These are phyloP conservation scores for Mycena vitilis DNA, from an alignment of 768 basidiomycete species.

Conservation along the genomic window DNA sequence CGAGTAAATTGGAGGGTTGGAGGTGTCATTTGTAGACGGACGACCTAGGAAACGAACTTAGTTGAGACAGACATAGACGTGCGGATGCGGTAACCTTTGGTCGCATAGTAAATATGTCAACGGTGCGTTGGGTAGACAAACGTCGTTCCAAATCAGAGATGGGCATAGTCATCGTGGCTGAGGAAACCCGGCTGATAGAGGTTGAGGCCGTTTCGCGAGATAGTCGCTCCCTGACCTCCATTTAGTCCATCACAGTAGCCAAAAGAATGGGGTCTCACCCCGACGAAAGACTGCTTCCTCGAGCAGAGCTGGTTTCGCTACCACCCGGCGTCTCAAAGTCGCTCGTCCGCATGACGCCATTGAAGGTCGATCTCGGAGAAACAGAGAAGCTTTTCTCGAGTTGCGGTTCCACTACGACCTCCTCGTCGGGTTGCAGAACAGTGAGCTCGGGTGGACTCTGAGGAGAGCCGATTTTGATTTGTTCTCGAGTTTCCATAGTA, in stretches of 20 bases:
- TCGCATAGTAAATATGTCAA: slow-evolving; percentile 97
- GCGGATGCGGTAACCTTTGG: slow-evolving; percentile 71
- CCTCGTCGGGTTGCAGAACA: slow-evolving; percentile 58
- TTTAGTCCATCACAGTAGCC: slow-evolving; percentile 11
- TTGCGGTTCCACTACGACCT: slow-evolving; percentile 68
- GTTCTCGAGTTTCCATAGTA: slow-evolving; percentile 70
- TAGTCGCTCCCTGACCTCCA: slow-evolving; percentile 59
- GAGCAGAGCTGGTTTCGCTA: slow-evolving; percentile 64
- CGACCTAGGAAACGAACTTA: slow-evolving; percentile 63
- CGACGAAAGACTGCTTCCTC: slow-evolving; percentile 64
- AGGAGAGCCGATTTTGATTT: slow-evolving; percentile 60
- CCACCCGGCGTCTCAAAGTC: slow-evolving; percentile 47
- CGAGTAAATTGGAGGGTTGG: slow-evolving; percentile 83
- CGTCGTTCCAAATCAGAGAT: slow-evolving; percentile 85
- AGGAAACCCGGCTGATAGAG: slow-evolving; percentile 63
- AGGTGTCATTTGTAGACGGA: slow-evolving; percentile 90
- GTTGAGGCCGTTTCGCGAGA: slow-evolving; percentile 71
- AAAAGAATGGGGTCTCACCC: slow-evolving; percentile 55
- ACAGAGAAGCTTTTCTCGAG: slow-evolving; percentile 39
- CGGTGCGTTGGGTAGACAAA: slow-evolving; percentile 78
- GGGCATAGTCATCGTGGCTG: slow-evolving; percentile 64
- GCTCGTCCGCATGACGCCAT: slow-evolving; percentile 32
- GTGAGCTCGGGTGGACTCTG: slow-evolving; percentile 37
- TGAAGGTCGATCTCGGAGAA: slow-evolving; percentile 38
- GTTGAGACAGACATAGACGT: not conserved